These are phyloP conservation scores for Spongospora subterranea DNA, from an alignment of 208 protist species.

Conservation along the genomic window DNA sequence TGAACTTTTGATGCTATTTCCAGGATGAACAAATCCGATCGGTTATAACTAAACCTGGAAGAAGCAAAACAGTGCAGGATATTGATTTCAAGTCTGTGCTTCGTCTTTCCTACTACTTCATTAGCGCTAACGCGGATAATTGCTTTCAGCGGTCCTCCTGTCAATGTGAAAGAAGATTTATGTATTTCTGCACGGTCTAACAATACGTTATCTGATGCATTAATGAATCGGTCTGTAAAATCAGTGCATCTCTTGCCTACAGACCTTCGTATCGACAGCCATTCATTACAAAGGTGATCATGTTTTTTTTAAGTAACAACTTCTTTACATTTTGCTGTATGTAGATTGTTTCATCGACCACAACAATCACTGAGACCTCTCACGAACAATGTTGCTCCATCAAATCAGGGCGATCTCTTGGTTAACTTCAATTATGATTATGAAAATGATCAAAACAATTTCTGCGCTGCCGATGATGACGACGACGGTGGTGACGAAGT, in stretches of 20 bases:
- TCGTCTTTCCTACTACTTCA: not conserved
- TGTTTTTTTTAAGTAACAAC: not conserved
- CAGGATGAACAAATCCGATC: not conserved
- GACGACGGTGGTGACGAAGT: not conserved
- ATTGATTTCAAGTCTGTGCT: not conserved
- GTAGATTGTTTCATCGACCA: constrained; percentile 5
- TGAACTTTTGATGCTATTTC: not conserved
- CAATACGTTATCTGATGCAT: constrained; percentile 4
- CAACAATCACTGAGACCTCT: not conserved
- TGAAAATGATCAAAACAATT: not conserved
- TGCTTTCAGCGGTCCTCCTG: constrained; percentile 22
- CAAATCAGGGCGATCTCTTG: not conserved
- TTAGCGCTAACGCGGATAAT: not conserved
- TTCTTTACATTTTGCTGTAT: not conserved
- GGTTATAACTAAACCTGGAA: not conserved
- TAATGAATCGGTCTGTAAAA: not conserved
- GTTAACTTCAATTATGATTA: not conserved
- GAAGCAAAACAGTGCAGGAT: not conserved
- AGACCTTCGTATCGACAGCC: not conserved
- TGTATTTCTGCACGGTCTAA: not conserved
- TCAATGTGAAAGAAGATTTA: not conserved
- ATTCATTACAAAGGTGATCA: not conserved
- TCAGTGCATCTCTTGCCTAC: not conserved
- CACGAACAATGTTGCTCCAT: no score
- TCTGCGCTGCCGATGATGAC: not conserved